Base-by-base conservation (phyloP, 2,329 filamentous ascomycete genomes). In the Calonectria pteridis region DNA sequence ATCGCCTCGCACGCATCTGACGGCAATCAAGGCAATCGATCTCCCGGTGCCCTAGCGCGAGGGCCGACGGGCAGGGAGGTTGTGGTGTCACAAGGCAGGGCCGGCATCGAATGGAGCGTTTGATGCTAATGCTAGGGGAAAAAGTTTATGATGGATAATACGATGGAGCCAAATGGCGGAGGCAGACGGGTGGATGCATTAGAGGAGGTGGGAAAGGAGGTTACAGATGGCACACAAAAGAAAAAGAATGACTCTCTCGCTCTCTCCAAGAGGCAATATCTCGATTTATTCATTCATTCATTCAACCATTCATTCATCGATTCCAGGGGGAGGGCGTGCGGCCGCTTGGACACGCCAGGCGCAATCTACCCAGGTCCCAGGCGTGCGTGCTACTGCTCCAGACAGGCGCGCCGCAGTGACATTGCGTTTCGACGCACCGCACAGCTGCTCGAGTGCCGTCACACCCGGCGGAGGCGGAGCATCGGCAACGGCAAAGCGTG, bases 391-490 rank as follows among this genome's bases (percentile, higher is more conserved):
- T 33, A 11, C 33, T 33, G 33, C 33, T 33, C 5, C 33, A 33
- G 33, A 11, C 33, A 11, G 9, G 13, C 33, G 33, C 33, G 13
- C 33, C n/a, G n/a, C 35, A 40, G n/a, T 13, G 59, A 31, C 26
- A 40, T n/a, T 18, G 55, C 29, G 55, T 62, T 62, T 62, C 35
- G 55, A 59, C n/a, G 55, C 55, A 59, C 55, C 55, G 16, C 55
- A 62, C 16, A 20, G 13, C 14, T 62, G n/a, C n/a, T n/a, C n/a
- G 55, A 35, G 26, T 66, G 65, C 69, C 64, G 64, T 72, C 64
- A 72, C 46, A 73, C 59, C 64, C 69, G 55, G 68, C 71, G 37
- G 53, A 40, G 62, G 66, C 69, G 63, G 55, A 76, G 71, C 68
- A 55, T 69, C 64, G 59, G 67, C 49, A 66, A 46, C 62, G 55